Base-by-base conservation (phyloP, 2,329 filamentous ascomycete species). In the Cercospora citrullina region DNA sequence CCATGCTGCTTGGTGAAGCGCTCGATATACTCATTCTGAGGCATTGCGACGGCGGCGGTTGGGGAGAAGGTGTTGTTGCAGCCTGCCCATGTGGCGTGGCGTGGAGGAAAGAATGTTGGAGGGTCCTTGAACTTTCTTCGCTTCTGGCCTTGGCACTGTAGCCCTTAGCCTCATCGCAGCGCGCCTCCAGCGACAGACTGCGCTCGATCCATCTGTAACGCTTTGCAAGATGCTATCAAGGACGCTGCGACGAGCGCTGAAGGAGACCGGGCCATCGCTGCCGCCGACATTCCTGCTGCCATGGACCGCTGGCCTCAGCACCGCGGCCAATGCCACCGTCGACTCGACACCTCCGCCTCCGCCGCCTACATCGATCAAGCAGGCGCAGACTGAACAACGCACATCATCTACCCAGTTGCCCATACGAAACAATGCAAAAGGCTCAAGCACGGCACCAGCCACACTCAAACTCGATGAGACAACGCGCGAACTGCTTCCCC, bases 11-110 rank as follows among this genome's bases (percentile, higher is more conserved):
- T 92, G 75, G 86, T 84, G 85, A 89, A 93, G 81, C 91, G 87
- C 81, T 95, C 92, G 83, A 84, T 84, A 70, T 86, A 91, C 82
- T 91, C 91, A 81, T 93, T 93, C 85, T 94, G 90, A 86, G 91
- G 91, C 90, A 91, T 83, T 65, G 67, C 73, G 77, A 69, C 70
- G 72, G 59, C 16, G 14, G 21, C 45, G 18, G 45, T 23, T 26
- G 16, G 48, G 48, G 30, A 6, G 51, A 23, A 21, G 23, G 18
- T 31, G 53, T 14, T n/a, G 26, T 31, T 30, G 18, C 36, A 18
- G 39, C 39, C 45, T 61, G 59, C 36, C 33, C 16, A 26, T 51
- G 51, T 64, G 60, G 60, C 60, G 18, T 39, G 48, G 60, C 26
- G 60, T 48, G 48, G 60, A 63, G 53, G 23, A 51, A 63, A 55